Conservation (phyloP, 73 alveolate genomes). For the Paramecium primaurelia region DNA sequence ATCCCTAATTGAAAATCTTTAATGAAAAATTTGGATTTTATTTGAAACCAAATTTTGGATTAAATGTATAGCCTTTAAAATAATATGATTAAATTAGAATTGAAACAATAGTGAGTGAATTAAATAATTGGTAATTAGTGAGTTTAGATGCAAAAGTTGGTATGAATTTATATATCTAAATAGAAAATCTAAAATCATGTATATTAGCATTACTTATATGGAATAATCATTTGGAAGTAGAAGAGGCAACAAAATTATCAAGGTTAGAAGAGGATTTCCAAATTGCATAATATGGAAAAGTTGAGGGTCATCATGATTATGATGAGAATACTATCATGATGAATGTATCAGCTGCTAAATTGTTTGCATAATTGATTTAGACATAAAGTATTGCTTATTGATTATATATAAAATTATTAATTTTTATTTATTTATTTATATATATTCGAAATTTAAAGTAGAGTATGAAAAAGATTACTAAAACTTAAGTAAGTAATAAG, state of each 20-base stretch:
- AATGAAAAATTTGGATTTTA: conserved; percentile 11
- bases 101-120: neutral
- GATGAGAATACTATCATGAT: conserved; percentile 50
- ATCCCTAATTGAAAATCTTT: conserved; percentile 24
- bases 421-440: neutral
- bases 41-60: conserved; percentile 23
- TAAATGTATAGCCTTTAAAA: neutral
- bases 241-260: conserved; percentile 40
- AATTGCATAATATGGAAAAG: conserved; percentile 50
- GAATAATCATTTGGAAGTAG: neutral
- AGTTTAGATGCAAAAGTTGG: conserved; percentile 35
- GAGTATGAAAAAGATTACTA: neutral
- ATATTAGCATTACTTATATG: conserved; percentile 14
- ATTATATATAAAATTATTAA: neutral
- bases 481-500: neutral
- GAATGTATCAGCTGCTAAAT: conserved; percentile 37
- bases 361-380: conserved; percentile 37
- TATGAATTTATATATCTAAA: neutral
- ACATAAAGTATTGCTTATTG: neutral
- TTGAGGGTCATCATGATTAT: conserved; percentile 59
- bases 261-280: conserved; percentile 58
- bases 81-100: conserved; percentile 13
- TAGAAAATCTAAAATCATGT: conserved; percentile 57
- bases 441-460: neutral
- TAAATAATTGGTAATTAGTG: conserved; percentile 56